Base-by-base conservation (phyloP, 192 early-diverging fungal species). In the Coemansia sp. region DNA sequence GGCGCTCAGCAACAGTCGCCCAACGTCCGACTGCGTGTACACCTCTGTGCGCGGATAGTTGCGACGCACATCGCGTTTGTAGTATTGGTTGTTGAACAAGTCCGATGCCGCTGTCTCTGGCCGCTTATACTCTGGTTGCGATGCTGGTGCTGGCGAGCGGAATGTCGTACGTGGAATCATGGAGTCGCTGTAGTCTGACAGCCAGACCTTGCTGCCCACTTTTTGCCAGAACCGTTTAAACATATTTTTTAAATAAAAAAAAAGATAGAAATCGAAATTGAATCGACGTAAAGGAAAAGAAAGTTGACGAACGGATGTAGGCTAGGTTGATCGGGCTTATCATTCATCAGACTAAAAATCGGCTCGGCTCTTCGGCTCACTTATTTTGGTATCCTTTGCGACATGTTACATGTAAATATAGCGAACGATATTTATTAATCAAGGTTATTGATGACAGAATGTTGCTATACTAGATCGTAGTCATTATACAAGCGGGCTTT, bases 21-120 rank as follows among this genome's bases (percentile, higher is more conserved):
- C 91, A 59, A 96, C 85, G 64, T 96, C 92, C 28, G 89, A 70
- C 74, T 91, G 89, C 23, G 89, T 91, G 69, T 93, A 96, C 14
- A 93, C 87, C 47, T 90, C 90, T 6, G 92, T 86, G 63, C 91
- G 91, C 59, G 96, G 96, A 80, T 93, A 97, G 80, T 93, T 91
- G 76, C 96, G 90, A 71, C 96, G 89, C 67, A 86, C 85, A 80
- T 98, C 96, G 55, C 95, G 92, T 74, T 90, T 88, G 79, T 86
- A 97, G 86, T 98, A 98, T 67, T 89, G 88, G 87, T 97, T 95
- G 76, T 91, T 86, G 62, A 87, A 87, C 33, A 98, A 80, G 61
- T 86, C 86, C 63, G 88, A 90, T 58, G 87, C 87, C 3, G 86
- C 65, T 0, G 90, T 80, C 57, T 84, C 30, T 76, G 85, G 71